Evolutionary conservation across 371 early-diverging fungal species (phyloP).

Genomic region (Mortierella sp.): DNA sequence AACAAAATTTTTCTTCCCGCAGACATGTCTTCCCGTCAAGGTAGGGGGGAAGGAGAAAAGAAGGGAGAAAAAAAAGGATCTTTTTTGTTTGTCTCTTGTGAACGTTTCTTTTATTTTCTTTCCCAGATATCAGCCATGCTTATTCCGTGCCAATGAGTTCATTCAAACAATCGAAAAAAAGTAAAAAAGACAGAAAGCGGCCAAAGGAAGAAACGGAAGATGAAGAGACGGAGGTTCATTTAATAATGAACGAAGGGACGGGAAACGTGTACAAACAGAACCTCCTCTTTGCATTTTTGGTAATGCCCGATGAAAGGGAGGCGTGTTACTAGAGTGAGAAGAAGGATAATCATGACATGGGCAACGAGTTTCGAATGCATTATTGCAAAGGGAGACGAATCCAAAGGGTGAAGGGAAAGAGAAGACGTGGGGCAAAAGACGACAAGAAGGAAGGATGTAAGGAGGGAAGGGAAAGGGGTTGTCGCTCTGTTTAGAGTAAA

Average conservation of each 20-base stretch:
- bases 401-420: background rate
- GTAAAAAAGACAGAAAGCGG: background rate
- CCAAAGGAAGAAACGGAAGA: background rate
- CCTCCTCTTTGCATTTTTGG: background rate
- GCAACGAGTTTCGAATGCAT: background rate
- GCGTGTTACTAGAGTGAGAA: background rate
- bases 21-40: background rate
- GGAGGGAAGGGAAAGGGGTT: background rate
- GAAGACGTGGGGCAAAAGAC: background rate
- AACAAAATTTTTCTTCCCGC: background rate
- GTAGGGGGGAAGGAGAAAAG: background rate
- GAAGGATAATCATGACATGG: background rate
- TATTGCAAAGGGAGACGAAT: background rate
- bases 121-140: constrained; percentile 3
- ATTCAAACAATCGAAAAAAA: background rate
- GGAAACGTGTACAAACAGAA: no score
- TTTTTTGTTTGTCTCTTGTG: background rate
- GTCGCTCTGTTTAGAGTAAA: background rate
- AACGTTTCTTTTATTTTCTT: background rate
- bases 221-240: no score
- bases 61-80: background rate
- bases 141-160: background rate
- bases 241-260: no score
- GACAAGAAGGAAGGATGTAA: background rate
- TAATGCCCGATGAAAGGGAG: background rate